These are phyloP conservation scores for Calendula officinalis DNA, from an alignment of 129 eudicot species.

Conservation along the genomic window DNA sequence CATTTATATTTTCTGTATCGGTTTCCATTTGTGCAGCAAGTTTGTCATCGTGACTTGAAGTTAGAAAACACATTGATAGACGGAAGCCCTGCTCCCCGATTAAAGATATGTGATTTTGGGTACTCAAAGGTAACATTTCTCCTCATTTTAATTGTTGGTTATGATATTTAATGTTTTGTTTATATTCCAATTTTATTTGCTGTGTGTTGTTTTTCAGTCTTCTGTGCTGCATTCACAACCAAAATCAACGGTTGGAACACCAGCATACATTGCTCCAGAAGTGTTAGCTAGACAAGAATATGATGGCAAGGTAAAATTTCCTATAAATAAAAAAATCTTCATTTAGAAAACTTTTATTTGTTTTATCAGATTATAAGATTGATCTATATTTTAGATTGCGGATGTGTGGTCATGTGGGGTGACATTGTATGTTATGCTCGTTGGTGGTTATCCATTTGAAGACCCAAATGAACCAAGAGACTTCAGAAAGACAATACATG, in stretches of 20 bases:
- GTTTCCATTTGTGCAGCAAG: conserved; percentile 52
- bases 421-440: conserved; percentile 86
- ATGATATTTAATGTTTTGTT: background rate
- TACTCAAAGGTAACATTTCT: conserved; percentile 59
- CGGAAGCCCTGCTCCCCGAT: conserved; percentile 70
- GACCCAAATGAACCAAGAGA: conserved; percentile 94
- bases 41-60: conserved; percentile 82
- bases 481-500: conserved; percentile 81
- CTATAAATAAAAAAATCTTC: background rate
- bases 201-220: conserved; percentile 48
- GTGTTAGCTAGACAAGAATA: conserved; percentile 77
- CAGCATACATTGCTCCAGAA: conserved; percentile 97
- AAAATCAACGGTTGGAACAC: conserved; percentile 95
- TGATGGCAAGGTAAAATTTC: conserved; percentile 76
- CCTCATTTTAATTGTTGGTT: background rate
- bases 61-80: conserved; percentile 71
- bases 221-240: conserved; percentile 94
- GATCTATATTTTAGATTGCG: conserved; percentile 55
- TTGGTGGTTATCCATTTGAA: conserved; percentile 93
- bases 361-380: background rate
- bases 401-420: conserved; percentile 99
- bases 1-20: conserved; percentile 8
- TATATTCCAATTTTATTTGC: background rate
- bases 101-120: conserved; percentile 81
- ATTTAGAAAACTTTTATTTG: background rate